Conservation (phyloP, 176 grass and related monocot species). For the Stipa capillata region DNA sequence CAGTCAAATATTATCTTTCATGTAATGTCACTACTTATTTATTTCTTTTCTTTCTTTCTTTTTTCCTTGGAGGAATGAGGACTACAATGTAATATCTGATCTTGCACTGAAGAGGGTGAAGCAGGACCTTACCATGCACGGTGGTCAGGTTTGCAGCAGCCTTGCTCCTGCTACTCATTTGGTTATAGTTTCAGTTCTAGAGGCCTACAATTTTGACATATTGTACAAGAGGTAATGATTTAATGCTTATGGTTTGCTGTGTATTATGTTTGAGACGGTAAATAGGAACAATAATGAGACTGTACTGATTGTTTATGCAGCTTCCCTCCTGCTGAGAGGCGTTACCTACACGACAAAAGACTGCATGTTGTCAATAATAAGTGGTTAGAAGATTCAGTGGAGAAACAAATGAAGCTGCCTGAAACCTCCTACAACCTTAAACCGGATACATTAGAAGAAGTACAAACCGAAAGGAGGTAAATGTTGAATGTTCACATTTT, state of each 20-base stretch:
- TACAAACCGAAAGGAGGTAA: conserved; percentile 67
- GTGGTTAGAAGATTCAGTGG: conserved; percentile 90
- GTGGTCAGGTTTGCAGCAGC: conserved; percentile 69
- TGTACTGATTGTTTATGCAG: conserved; percentile 43
- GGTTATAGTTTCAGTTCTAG: conserved; percentile 59
- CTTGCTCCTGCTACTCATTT: conserved; percentile 77
- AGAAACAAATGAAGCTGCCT: conserved; percentile 44
- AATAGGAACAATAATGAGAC: not conserved
- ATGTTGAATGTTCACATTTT: conserved; percentile 6
- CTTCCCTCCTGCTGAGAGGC: conserved; percentile 47
- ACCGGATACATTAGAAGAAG: conserved; percentile 65
- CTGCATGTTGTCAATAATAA: conserved; percentile 65
- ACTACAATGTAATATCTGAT: conserved; percentile 72
- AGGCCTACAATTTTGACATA: conserved; percentile 65
- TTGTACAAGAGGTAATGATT: conserved; percentile 75
- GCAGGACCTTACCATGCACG: conserved; percentile 80
- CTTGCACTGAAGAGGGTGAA: conserved; percentile 68
- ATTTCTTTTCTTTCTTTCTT: not conserved
- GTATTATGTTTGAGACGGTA: not conserved
- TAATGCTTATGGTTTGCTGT: conserved; percentile 1
- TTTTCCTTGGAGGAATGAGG: conserved; percentile 53
- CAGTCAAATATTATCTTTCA: conserved; percentile 30
- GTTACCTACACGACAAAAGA: conserved; percentile 64
- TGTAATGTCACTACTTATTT: conserved; percentile 21
- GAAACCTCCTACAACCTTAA: conserved; percentile 82